Evolutionary conservation across 1,284 basidiomycete species (phyloP), one percentile per base, ranked within the genome.

Genomic region (Omphalotus olearius): DNA sequence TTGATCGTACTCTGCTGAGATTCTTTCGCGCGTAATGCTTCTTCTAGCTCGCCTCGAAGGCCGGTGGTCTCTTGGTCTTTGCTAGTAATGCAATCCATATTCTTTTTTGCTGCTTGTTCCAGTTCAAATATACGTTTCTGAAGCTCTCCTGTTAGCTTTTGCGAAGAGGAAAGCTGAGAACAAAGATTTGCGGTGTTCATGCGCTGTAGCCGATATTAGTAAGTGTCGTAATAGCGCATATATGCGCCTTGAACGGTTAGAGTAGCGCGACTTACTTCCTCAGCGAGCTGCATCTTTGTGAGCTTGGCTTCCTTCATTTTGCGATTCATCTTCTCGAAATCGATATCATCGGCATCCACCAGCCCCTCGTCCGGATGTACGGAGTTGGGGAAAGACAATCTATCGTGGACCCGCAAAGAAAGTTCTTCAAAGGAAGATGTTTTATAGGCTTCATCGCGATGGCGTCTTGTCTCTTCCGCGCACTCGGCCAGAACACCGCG

Each of bases 251-350:
- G 17, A 18, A 46, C 42, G n/a, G 17, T 3, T 14, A 40, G 17
- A 35, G 7, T 7, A 7, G 7, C 6, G 28, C 23, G 7, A 47
- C 56, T 33, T 33, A 53, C 56, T 39, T 57, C 56, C 41, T 57
- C 53, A 10, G 47, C 47, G 18, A 57, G 35, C 33, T 57, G 56
- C 2, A 40, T 20, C 47, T 57, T 57, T 7, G 51, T 42, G 6
- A 53, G n/a, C 38, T 54, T 52, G 2, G 53, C 53, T 42, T 57
- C 56, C 28, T 47, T 55, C 51, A 57, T 47, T 11, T 35, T 51
- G 3, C 56, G 50, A 42, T 55, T 55, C 51, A 57, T 50, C 17
- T 55, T 37, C 14, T 55, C 45, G 1, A 57, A 35, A 42, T 54
- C 56, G 11, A 52, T 38, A 37, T 53, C 53, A 13, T 55, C 53